Evolutionary conservation across 495 filamentous ascomycete genomes (phyloP), one percentile per base, ranked within the genome.

Genomic region (Talaromyces trachyspermus): DNA sequence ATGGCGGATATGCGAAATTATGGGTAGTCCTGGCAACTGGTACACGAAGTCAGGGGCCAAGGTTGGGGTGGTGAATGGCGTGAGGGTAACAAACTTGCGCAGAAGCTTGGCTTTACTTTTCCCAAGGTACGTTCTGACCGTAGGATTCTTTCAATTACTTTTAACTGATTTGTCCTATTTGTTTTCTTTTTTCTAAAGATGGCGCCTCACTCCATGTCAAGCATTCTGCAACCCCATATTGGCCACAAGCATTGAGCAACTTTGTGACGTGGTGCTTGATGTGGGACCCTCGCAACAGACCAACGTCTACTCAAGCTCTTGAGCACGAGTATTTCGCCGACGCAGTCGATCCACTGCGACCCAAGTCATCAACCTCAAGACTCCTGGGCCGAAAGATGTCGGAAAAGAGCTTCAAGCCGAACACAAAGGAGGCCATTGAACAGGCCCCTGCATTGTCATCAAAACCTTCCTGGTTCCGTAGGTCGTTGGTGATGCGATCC

Each of bases 231-330:
- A 53, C 84, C 4, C 89, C 94, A 11, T 86, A 92, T 59, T 99
- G 94, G 94, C 92, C 94, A 3, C 69, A 81, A 1, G 86, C 88
- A 26, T 76, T 99, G 23, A 83, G 81, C 54, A 76, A 89, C 23
- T 96, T 99, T 57, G 94, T 99, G 40, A 97, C 94, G 2, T 95
- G 89, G 90, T 99, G 94, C 69, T 66, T 99, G 49, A 95, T 97
- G 92, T 99, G 94, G 94, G 94, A 99, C 66, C 94, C 94, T 12
- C 90, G 89, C 68, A 81, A 70, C 62, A 76, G 94, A 47, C 94
- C 94, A 40, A 99, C 94, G n/a, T 95, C 90, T 25, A 80, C 83
- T 1, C 90, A 97, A 64, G 91, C 94, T 8, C 65, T 97, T 55
- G 83, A 81, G 25, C 94, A 97, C 58, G 91, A 96, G 53, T 99